Conservation (phyloP, 2,329 filamentous ascomycete species). For the Botrytis hyacinthi region DNA sequence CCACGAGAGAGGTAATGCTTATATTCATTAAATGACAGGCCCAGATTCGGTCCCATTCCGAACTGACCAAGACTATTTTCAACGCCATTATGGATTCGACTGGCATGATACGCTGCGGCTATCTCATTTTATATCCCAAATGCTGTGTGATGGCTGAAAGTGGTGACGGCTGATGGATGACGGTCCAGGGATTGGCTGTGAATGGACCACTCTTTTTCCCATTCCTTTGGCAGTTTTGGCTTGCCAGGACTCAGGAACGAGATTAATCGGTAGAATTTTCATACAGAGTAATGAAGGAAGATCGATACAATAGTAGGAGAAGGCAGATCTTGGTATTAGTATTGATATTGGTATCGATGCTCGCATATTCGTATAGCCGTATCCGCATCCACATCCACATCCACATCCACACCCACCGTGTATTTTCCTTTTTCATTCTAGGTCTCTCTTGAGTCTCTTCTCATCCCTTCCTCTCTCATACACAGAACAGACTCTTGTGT, state of each 20-base stretch:
- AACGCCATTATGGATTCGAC: background rate
- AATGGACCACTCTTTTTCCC: background rate
- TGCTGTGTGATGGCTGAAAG: background rate
- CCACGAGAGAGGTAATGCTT: conserved; percentile 11
- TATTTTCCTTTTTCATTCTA: background rate
- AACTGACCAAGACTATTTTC: background rate
- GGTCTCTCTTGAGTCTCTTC: background rate
- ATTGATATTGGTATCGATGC: background rate
- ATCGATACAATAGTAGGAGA: background rate
- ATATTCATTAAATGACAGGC: conserved; percentile 9
- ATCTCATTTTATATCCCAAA: background rate
- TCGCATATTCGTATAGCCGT: background rate
- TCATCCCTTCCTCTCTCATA: background rate
- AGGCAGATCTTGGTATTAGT: background rate
- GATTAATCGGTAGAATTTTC: background rate
- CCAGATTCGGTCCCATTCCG: conserved; percentile 13
- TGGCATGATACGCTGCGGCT: conserved; percentile 8
- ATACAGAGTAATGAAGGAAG: background rate
- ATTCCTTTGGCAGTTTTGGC: background rate
- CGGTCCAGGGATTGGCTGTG: background rate
- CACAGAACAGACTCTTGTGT: background rate
- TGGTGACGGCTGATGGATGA: background rate
- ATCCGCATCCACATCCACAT: background rate
- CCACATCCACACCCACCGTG: background rate
- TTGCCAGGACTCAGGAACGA: background rate